Conservation (phyloP, 495 filamentous ascomycete genomes). For the Aspergillus taichungensis region DNA sequence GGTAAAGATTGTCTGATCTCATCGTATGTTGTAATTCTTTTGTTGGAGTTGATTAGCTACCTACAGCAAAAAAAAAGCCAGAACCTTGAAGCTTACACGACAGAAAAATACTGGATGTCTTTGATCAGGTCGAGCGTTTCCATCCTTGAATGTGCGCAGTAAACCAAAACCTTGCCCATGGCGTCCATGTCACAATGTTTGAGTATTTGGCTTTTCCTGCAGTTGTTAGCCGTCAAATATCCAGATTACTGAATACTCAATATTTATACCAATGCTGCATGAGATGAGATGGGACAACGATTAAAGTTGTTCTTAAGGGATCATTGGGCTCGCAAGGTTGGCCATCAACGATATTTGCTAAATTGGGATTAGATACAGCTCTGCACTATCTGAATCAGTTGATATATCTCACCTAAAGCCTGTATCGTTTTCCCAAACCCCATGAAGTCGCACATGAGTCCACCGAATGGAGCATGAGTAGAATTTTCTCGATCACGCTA, state of each 20-base stretch:
- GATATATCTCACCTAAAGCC: constrained; percentile 22
- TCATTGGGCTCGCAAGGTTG: constrained; percentile 20
- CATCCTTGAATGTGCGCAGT: constrained; percentile 5
- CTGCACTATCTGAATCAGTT: background rate
- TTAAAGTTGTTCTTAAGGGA: constrained; percentile 34
- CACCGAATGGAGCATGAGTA: constrained; percentile 33
- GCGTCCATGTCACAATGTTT: constrained; percentile 22
- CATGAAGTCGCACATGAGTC: constrained; percentile 53
- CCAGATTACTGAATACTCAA: background rate
- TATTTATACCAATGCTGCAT: constrained; percentile 32
- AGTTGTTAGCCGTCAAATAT: background rate
- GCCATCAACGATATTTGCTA: constrained; percentile 40
- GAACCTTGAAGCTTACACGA: background rate
- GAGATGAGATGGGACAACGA: constrained; percentile 38
- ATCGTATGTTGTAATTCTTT: constrained; percentile 41
- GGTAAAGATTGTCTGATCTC: constrained; percentile 46
- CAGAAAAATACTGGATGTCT: constrained; percentile 3
- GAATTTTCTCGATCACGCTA: constrained; percentile 41
- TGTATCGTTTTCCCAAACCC: constrained; percentile 55
- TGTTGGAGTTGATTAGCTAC: no score
- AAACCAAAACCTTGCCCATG: constrained; percentile 9
- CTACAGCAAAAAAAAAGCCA: constrained; percentile 2
- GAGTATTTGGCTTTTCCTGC: constrained; percentile 27
- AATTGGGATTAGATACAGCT: background rate
- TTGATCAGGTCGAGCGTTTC: constrained; percentile 5